phyloP scores from a whole-genome alignment of 805 yeast species.

The Lachancea sp. region DNA sequence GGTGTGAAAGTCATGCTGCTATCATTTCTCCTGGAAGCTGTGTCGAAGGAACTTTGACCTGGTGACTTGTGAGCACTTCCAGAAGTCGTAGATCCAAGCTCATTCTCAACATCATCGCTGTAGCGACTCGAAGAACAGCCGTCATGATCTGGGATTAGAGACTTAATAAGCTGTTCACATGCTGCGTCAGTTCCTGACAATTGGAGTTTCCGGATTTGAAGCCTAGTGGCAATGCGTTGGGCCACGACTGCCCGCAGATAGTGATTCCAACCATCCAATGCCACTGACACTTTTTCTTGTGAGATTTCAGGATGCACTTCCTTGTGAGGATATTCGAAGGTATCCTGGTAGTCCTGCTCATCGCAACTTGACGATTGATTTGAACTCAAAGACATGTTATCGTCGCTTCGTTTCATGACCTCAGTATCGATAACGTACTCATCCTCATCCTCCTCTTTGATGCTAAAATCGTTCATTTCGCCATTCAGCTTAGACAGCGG shows the following conservation, averaged over 20 bases:
- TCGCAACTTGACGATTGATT: background rate
- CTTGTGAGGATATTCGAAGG: constrained; percentile 11
- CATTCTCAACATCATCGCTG: constrained; percentile 3
- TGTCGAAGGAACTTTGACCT: background rate
- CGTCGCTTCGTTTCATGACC: constrained; percentile 9
- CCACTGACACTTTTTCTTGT: constrained; percentile 1
- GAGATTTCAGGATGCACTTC: constrained; percentile 1
- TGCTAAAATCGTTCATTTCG: constrained; percentile 21
- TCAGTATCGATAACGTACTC: constrained; percentile 18
- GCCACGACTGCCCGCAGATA: constrained; percentile 24
- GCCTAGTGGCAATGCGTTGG: constrained; percentile 23
- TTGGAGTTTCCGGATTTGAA: constrained; percentile 24
- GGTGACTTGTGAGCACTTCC: background rate
- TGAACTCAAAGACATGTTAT: constrained; percentile 1
- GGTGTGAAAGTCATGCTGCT: constrained; percentile 19
- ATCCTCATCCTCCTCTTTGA: constrained; percentile 25
- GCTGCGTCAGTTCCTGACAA: constrained; percentile 8
- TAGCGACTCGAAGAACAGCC: constrained; percentile 5
- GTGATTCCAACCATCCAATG: constrained; percentile 13
- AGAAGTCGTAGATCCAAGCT: constrained; percentile 3
- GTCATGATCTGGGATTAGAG: constrained; percentile 13
- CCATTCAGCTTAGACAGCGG: constrained; percentile 24
- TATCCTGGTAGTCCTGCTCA: constrained; percentile 3
- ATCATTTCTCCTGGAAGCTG: constrained; percentile 4
- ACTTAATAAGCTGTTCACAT: constrained; percentile 10